Conservation (phyloP, 164 flowering plant genomes). For the Magnolia sinica region DNA sequence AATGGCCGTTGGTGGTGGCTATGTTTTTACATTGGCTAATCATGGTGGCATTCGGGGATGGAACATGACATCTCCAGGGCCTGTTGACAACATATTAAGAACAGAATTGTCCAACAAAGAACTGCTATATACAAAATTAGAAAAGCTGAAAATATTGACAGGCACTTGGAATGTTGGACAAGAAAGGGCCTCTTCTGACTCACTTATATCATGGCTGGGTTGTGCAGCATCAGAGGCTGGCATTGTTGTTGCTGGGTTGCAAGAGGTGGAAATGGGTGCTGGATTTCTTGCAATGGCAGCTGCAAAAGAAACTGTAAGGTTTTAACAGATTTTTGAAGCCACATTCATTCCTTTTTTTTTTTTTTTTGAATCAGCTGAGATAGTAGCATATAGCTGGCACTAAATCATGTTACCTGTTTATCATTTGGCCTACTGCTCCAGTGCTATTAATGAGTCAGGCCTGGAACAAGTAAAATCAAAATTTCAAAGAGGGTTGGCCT, state of each 20-base stretch:
- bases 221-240: conserved; percentile 75
- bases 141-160: conserved; percentile 56
- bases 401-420: neutral
- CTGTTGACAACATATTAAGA: conserved; percentile 63
- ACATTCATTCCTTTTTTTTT: neutral
- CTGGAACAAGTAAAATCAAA: neutral
- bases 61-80: conserved; percentile 77
- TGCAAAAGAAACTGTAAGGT: conserved; percentile 91
- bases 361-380: neutral
- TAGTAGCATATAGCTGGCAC: neutral
- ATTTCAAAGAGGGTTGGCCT: neutral
- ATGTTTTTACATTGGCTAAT: conserved; percentile 76
- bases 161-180: conserved; percentile 99
- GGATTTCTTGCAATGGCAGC: conserved; percentile 99
- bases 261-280: conserved; percentile 99
- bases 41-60: conserved; percentile 99
- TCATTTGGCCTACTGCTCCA: neutral
- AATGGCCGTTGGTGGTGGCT: conserved; percentile 61
- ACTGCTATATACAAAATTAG: conserved; percentile 43
- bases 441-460: neutral
- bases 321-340: neutral
- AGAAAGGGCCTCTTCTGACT: conserved; percentile 77
- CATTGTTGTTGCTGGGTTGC: conserved; percentile 86
- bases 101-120: conserved; percentile 67
- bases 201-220: conserved; percentile 87